These are phyloP conservation scores for Sarocladium brachiariae DNA, from an alignment of 2,329 filamentous ascomycete species.

Conservation along the genomic window DNA sequence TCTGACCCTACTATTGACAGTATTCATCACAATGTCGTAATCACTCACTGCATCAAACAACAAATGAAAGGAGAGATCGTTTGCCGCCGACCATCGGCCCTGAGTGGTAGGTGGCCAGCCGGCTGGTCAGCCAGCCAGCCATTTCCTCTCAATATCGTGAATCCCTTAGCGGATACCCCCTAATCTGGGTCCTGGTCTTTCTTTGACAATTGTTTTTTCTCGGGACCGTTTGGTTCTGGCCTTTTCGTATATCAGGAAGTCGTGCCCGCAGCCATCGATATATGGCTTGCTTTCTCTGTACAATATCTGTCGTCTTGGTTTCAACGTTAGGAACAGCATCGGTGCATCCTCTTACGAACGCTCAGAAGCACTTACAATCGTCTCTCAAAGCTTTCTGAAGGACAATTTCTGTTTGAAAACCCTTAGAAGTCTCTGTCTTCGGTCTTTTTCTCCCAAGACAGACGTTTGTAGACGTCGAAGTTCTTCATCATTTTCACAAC, in stretches of 20 bases:
- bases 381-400: too few species aligned
- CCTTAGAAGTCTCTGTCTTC: too few species aligned
- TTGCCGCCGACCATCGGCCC: too few species aligned
- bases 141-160: not conserved
- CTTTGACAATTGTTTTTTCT: constrained; percentile 6
- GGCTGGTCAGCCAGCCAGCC: too few species aligned
- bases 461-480: too few species aligned
- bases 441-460: too few species aligned
- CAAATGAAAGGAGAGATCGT: not conserved
- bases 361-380: too few species aligned
- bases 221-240: not conserved
- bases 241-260: not conserved
- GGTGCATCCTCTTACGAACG: too few species aligned
- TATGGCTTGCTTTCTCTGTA: not conserved
- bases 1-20: not conserved
- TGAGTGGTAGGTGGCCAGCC: too few species aligned
- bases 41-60: not conserved
- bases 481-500: not conserved
- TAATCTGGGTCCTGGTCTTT: not conserved
- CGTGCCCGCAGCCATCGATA: not conserved
- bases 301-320: not conserved
- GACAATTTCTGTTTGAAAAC: too few species aligned
- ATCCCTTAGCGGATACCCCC: not conserved
- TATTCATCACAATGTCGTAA: not conserved
- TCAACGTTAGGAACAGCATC: too few species aligned